Conservation (phyloP, 1,284 basidiomycete species). For the Ganoderma lucidum region DNA sequence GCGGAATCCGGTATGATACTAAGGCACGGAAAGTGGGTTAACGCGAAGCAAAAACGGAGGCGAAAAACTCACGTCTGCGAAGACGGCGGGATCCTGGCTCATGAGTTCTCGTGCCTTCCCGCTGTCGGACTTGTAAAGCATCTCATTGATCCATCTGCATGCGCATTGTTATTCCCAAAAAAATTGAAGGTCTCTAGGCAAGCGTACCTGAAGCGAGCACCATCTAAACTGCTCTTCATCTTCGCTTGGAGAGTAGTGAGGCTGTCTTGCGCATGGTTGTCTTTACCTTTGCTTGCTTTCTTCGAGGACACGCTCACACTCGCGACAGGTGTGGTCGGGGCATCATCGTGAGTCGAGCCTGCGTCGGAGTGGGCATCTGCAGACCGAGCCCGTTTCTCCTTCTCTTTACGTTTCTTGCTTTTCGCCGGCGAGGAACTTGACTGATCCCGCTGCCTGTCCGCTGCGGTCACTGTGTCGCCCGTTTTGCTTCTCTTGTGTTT, state of each 20-base stretch:
- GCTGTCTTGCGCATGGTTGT: constrained; percentile 33
- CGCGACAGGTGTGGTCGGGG: background rate
- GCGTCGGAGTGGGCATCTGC: constrained; percentile 12
- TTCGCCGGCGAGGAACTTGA: constrained; percentile 6
- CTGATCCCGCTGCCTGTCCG: background rate
- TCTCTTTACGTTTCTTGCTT: constrained; percentile 31
- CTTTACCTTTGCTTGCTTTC: constrained; percentile 8
- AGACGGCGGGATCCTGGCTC: constrained; percentile 78
- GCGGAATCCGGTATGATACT: constrained; percentile 94
- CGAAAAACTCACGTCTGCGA: constrained; percentile 68
- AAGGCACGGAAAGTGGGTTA: background rate
- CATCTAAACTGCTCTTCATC: constrained; percentile 83
- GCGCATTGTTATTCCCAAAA: constrained; percentile 13
- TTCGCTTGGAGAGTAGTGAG: constrained; percentile 78
- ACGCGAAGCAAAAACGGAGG: too few species aligned
- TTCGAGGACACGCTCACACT: background rate
- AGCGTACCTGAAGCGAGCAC: constrained; percentile 83
- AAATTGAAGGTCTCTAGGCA: constrained; percentile 6
- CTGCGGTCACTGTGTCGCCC: background rate
- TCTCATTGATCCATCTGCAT: constrained; percentile 88
- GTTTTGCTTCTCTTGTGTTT: constrained; percentile 32
- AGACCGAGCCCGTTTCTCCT: constrained; percentile 22
- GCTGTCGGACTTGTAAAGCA: constrained; percentile 85
- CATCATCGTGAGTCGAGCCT: background rate
- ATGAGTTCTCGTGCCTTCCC: constrained; percentile 81